Evolutionary conservation across 495 filamentous ascomycete genomes (phyloP).

Genomic region (Aspergillus ellipticus): DNA sequence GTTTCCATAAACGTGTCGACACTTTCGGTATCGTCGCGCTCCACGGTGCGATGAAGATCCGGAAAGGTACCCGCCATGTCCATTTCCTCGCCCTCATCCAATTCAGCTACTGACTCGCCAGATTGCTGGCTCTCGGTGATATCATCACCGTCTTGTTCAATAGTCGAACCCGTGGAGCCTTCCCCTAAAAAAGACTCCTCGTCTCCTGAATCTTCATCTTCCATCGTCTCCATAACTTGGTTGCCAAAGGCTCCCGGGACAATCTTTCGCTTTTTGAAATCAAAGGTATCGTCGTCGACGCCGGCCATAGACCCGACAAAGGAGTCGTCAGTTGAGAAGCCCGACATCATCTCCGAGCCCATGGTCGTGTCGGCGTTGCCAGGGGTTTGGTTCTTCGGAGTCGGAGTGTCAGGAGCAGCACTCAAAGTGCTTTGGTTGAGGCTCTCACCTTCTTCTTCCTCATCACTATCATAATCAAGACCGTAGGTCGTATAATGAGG

Average conservation of each 20-base stretch:
- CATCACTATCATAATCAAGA: constrained; percentile 81
- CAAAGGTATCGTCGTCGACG: constrained; percentile 74
- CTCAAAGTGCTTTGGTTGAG: constrained; percentile 55
- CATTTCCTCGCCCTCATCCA: constrained; percentile 65
- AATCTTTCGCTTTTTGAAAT: constrained; percentile 68
- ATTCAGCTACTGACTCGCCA: constrained; percentile 67
- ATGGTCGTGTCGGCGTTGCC: constrained; percentile 30
- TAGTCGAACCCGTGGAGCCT: constrained; percentile 77
- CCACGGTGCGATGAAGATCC: constrained; percentile 60
- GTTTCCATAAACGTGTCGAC: constrained; percentile 45
- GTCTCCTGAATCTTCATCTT: constrained; percentile 40
- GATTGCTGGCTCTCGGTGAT: constrained; percentile 55
- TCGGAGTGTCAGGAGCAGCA: constrained; percentile 57
- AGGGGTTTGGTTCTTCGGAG: constrained; percentile 44
- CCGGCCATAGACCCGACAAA: constrained; percentile 47
- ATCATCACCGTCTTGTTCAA: constrained; percentile 59
- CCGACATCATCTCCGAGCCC: constrained; percentile 42
- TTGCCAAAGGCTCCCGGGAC: constrained; percentile 77
- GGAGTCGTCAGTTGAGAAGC: constrained; percentile 49
- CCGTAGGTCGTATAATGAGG: constrained; percentile 95
- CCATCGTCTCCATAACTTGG: constrained; percentile 51
- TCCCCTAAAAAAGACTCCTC: constrained; percentile 86
- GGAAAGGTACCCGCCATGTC: constrained; percentile 76
- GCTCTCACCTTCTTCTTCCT: constrained; percentile 55
- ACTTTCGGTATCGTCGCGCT: constrained; percentile 49